A percentile compares a stretch with the other conserved stretches of the same genome.
Evolutionary conservation across 1,284 basidiomycete species (phyloP).

Genomic region (Trichosporon coremiiforme): DNA sequence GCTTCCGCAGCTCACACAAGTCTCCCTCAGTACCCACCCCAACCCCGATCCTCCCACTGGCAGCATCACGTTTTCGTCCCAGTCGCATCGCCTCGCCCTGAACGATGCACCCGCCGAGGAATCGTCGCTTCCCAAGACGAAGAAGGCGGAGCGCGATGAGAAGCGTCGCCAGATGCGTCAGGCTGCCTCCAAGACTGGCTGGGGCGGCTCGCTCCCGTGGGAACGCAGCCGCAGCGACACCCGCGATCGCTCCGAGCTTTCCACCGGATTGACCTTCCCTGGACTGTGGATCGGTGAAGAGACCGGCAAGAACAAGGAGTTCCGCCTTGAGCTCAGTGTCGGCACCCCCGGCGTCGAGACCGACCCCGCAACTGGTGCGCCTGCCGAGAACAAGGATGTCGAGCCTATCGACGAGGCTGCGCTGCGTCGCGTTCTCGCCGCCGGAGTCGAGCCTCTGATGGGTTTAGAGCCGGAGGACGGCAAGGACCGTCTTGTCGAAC

Average conservation of each 20-base stretch:
- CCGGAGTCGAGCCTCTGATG: slow-evolving; percentile 21
- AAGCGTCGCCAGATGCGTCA: slow-evolving; percentile 32
- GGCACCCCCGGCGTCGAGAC: slow-evolving; percentile 29
- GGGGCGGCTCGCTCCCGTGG: slow-evolving; percentile 42
- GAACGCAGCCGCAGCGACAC: slow-evolving; percentile 30
- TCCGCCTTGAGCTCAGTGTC: slow-evolving; percentile 42
- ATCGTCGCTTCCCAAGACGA: slow-evolving; percentile 4
- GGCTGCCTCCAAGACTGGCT: slow-evolving; percentile 42
- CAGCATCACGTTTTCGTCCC: slow-evolving; percentile 33
- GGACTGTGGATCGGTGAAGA: slow-evolving; percentile 47
- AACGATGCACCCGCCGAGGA: background rate
- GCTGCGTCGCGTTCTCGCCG: slow-evolving; percentile 20
- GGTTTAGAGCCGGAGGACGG: slow-evolving; percentile 10
- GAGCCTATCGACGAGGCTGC: slow-evolving; percentile 24
- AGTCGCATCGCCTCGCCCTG: slow-evolving; percentile 36
- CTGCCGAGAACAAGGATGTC: slow-evolving; percentile 3
- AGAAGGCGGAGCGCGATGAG: slow-evolving; percentile 28
- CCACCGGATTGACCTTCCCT: slow-evolving; percentile 44
- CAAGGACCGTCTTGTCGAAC: background rate
- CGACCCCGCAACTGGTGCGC: background rate
- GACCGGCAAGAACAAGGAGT: slow-evolving; percentile 45
- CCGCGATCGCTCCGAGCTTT: slow-evolving; percentile 35
- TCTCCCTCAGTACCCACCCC: slow-evolving; percentile 22
- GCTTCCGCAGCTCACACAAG: slow-evolving; percentile 31
- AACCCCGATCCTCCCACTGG: slow-evolving; percentile 21